Evolutionary conservation across 768 basidiomycete species (phyloP).

Genomic region (Chiua virens): DNA sequence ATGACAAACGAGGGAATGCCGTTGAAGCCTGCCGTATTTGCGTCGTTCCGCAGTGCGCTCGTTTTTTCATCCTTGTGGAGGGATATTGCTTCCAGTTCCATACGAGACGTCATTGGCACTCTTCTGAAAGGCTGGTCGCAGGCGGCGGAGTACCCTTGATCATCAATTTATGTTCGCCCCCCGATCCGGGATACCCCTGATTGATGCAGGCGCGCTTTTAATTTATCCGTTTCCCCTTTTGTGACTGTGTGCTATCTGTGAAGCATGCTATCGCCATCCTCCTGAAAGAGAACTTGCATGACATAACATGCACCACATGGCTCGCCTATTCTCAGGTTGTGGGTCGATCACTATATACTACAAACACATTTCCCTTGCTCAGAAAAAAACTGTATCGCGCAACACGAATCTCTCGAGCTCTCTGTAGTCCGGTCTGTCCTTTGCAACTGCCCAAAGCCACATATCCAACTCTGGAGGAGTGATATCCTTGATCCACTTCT

Average conservation of each 20-base stretch:
- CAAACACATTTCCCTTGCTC: not conserved
- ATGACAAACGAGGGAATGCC: conserved; percentile 2
- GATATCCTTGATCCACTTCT: conserved; percentile 55
- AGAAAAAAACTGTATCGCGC: conserved; percentile 70
- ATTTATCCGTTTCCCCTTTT: conserved; percentile 4
- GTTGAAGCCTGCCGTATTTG: conserved; percentile 3
- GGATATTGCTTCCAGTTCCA: conserved; percentile 5
- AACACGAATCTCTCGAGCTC: conserved; percentile 64
- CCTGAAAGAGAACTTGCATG: not conserved
- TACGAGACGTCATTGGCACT: conserved; percentile 4
- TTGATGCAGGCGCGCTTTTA: conserved; percentile 4
- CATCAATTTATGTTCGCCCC: conserved; percentile 9
- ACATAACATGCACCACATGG: not conserved
- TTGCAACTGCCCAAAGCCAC: conserved; percentile 84
- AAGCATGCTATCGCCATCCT: not conserved
- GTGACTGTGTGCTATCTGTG: not conserved
- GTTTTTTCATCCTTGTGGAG: conserved; percentile 7
- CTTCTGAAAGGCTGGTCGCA: not conserved
- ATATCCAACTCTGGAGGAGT: conserved; percentile 63
- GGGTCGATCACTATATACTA: not conserved
- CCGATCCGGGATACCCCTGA: conserved; percentile 10
- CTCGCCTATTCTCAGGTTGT: not conserved
- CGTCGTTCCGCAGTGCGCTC: conserved; percentile 8
- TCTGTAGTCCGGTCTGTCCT: conserved; percentile 73
- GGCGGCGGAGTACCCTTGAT: conserved; percentile 5